Conservation (phyloP, 257 asterid genomes). For the Solanum arcanum region DNA sequence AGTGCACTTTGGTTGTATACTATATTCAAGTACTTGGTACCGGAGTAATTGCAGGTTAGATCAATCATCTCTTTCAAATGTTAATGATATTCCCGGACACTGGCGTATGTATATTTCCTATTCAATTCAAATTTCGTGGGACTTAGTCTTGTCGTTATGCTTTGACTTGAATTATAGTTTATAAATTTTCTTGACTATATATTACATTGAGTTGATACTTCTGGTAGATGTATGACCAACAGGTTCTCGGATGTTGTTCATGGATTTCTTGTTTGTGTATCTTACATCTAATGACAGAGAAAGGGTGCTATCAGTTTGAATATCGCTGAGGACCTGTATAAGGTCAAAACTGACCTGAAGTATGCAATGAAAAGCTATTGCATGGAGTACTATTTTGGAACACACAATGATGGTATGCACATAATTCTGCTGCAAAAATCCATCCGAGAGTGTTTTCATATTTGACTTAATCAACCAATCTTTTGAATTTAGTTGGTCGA, state of each 20-base stretch:
- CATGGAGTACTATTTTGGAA: constrained; percentile 71
- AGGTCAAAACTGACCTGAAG: constrained; percentile 69
- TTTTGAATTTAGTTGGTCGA: constrained; percentile 14
- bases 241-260: background rate
- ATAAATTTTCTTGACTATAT: background rate
- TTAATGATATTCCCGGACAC: background rate
- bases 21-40: background rate
- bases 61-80: background rate
- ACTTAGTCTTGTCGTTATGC: background rate
- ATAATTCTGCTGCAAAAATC: constrained; percentile 5
- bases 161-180: background rate
- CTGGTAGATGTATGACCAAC: background rate
- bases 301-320: constrained; percentile 53
- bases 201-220: background rate
- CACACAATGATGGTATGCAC: constrained; percentile 37
- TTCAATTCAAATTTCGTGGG: background rate
- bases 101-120: background rate
- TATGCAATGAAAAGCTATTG: constrained; percentile 63
- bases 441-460: background rate
- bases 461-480: constrained; percentile 7
- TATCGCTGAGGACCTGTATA: constrained; percentile 45
- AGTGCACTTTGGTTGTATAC: background rate
- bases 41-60: background rate
- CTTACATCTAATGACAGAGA: constrained; percentile 30
- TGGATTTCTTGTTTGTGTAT: background rate